Percentiles rank a stretch among this genome's conserved stretches.
Conservation (phyloP, 208 protist genomes). For the Leishmania tropica region DNA sequence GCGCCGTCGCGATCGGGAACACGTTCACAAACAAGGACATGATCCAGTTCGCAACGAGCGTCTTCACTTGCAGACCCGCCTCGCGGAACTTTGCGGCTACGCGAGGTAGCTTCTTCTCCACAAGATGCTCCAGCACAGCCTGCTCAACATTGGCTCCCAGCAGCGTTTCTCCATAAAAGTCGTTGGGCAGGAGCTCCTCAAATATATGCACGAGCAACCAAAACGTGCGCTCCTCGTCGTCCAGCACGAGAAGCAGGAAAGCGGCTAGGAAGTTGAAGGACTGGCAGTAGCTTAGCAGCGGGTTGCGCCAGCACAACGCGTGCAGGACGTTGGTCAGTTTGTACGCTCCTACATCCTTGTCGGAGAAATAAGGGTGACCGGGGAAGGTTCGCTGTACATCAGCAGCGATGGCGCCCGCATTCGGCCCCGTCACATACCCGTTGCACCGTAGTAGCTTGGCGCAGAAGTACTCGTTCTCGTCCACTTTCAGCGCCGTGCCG, state of each 20-base stretch:
- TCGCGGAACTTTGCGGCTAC: slow-evolving; percentile 37
- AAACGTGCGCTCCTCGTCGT: slow-evolving; percentile 72
- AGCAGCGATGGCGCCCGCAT: slow-evolving; percentile 49
- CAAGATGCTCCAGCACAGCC: slow-evolving; percentile 43
- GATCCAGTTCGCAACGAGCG: slow-evolving; percentile 64
- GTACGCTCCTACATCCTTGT: slow-evolving; percentile 47
- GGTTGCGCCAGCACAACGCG: slow-evolving; percentile 79
- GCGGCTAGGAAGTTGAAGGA: slow-evolving; percentile 79
- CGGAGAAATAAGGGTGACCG: slow-evolving; percentile 71
- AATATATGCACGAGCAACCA: slow-evolving; percentile 65
- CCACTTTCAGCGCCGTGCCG: slow-evolving; percentile 60
- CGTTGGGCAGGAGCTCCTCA: slow-evolving; percentile 71
- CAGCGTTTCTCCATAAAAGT: slow-evolving; percentile 68
- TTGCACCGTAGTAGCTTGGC: slow-evolving; percentile 48
- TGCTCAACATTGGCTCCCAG: slow-evolving; percentile 74
- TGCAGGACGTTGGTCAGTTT: slow-evolving; percentile 72
- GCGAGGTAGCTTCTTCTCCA: slow-evolving; percentile 48
- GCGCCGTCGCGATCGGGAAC: slow-evolving; percentile 52
- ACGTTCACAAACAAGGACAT: slow-evolving; percentile 74
- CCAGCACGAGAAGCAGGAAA: slow-evolving; percentile 60
- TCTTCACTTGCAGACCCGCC: slow-evolving; percentile 49
- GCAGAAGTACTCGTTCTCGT: slow-evolving; percentile 82
- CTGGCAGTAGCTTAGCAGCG: slow-evolving; percentile 81
- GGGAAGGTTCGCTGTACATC: slow-evolving; percentile 79
- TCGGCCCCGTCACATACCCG: slow-evolving; percentile 48